Evolutionary conservation across 371 early-diverging fungal species (phyloP), one percentile per base, ranked within the genome.

Genomic region (Nematocida ironsii): DNA sequence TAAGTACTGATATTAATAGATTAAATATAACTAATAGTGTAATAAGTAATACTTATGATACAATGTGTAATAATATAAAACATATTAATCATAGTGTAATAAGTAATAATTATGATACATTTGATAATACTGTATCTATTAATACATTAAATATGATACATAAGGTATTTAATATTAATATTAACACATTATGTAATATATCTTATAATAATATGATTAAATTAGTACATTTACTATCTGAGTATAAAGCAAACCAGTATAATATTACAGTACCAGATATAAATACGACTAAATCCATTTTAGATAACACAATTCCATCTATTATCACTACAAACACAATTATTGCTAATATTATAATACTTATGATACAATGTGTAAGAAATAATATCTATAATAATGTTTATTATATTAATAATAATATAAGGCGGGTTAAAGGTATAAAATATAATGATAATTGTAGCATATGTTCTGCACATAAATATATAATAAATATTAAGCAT

Each of bases 291-390:
- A 40, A 75, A 67, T 72, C 72, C 5, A 82, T 85, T n/a, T 25
- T 82, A 20, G 72, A 82, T 33, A 83, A 74, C 27, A 87, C 85
- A 42, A 67, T 87, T 6, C 88, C 88, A 9, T 83, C 85, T 16
- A 47, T 87, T 55, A 83, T 83, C 62, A 86, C 86, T 7, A 84
- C 84, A 39, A 87, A 87, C 57, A 56, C 84, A 16, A 84, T 87
- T 48, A 48, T 87, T 33, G 84, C 83, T 47, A 74, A 83, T 9
- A 50, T 84, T 9, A 85, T 87, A 83, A 92, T 94, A 11, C 89
- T 93, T 87, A 16, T 48, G 50, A 11, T 78, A 20, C 4, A 25
- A 7, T 7, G 13, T 23, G 60, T 78, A 13, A 5, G 6, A n/a
- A 16, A 42, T 6, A 62, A 18, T n/a, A 62, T 13, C 2, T 9